Conservation (phyloP, 305 asterid genomes). For the Fraxinus paxiana region DNA sequence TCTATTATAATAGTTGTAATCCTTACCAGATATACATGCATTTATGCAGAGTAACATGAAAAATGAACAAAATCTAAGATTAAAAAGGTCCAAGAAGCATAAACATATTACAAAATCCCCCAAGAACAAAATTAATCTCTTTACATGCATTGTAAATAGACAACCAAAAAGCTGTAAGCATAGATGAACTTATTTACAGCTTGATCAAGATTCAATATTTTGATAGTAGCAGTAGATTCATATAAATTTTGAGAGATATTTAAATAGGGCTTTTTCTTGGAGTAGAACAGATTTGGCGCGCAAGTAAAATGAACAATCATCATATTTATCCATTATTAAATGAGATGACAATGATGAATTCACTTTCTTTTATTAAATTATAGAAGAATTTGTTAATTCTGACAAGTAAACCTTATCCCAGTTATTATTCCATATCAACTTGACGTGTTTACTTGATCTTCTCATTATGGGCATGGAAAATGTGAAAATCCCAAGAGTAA, state of each 20-base stretch:
- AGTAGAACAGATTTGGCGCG: neutral
- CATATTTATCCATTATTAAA: too few species aligned
- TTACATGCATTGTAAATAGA: neutral
- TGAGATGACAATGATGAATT: neutral
- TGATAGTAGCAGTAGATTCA: neutral
- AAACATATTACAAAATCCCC: neutral
- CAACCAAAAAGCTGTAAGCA: neutral
- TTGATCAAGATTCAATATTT: neutral
- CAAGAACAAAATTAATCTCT: neutral
- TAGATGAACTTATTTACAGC: neutral
- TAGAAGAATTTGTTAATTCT: neutral
- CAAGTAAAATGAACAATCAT: neutral
- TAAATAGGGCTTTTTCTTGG: neutral
- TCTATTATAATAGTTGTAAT: neutral
- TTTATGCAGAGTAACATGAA: neutral
- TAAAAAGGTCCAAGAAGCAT: neutral
- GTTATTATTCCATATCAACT: neutral
- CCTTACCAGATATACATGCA: neutral
- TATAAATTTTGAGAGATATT: neutral
- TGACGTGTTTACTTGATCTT: neutral
- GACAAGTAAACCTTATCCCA: neutral
- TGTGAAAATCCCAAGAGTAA: neutral
- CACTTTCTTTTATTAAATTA: neutral
- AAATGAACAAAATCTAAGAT: neutral
- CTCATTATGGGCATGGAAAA: neutral